Percentiles rank a stretch among this genome's conserved stretches.
Conservation (phyloP, 768 basidiomycete species). For the Paxillus involutus region DNA sequence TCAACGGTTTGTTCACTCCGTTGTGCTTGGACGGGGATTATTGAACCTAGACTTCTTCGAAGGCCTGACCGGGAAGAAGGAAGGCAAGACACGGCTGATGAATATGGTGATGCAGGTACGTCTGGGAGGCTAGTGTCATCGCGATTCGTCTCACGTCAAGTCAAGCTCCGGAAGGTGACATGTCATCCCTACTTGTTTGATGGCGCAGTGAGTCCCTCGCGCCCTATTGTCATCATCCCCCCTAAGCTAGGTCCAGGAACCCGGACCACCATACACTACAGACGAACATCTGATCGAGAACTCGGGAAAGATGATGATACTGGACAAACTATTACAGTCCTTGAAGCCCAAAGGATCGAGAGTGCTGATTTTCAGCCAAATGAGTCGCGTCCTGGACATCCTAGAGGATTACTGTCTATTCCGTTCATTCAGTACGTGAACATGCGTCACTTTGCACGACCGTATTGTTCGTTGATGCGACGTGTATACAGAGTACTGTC, state of each 20-base stretch:
- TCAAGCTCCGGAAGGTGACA: conserved; percentile 77
- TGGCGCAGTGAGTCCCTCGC: conserved; percentile 60
- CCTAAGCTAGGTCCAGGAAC: conserved; percentile 55
- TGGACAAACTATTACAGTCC: conserved; percentile 85
- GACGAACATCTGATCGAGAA: conserved; percentile 96
- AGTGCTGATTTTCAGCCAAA: conserved; percentile 97
- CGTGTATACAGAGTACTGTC: conserved; percentile 74
- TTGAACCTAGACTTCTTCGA: not conserved
- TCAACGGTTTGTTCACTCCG: conserved; percentile 65
- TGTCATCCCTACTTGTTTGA: conserved; percentile 93
- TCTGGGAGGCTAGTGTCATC: not conserved
- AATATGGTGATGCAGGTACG: conserved; percentile 99
- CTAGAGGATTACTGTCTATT: conserved; percentile 97
- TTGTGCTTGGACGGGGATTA: not conserved
- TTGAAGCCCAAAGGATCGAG: conserved; percentile 95
- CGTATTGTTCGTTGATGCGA: conserved; percentile 3
- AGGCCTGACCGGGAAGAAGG: conserved; percentile 95
- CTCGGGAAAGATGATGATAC: conserved; percentile 95
- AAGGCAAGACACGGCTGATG: conserved; percentile 95
- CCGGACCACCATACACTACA: conserved; percentile 97
- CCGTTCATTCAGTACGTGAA: conserved; percentile 73
- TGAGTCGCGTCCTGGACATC: conserved; percentile 97
- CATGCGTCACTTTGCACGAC: not conserved
- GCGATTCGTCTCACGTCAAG: not conserved
- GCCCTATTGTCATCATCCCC: not conserved